phyloP scores from a whole-genome alignment of 768 basidiomycete species.

The Lyophyllum shimeji region DNA sequence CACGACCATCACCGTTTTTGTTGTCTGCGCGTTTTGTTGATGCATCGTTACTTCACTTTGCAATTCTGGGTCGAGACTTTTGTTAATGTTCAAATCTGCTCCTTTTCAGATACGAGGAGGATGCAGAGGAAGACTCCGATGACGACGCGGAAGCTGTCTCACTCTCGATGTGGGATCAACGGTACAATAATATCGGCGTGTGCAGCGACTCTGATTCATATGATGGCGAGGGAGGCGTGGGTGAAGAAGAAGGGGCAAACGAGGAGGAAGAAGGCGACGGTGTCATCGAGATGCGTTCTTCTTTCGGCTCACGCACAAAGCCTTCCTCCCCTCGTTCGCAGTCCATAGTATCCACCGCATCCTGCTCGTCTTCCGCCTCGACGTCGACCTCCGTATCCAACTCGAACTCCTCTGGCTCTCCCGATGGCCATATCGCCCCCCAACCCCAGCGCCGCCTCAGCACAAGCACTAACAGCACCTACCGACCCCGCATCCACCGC shows the following conservation, averaged over 20 bases:
- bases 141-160: slow-evolving; percentile 33
- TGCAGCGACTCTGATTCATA: slow-evolving; percentile 42
- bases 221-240: slow-evolving; percentile 27
- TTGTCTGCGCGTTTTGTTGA: background rate
- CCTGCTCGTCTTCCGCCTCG: slow-evolving; percentile 41
- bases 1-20: slow-evolving; percentile 5
- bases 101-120: slow-evolving; percentile 60
- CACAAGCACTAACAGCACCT: slow-evolving; percentile 23
- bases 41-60: background rate
- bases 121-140: slow-evolving; percentile 57
- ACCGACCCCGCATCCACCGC: slow-evolving; percentile 18
- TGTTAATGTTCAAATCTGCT: slow-evolving; percentile 2
- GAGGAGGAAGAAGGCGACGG: slow-evolving; percentile 41
- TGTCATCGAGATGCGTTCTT: slow-evolving; percentile 61
- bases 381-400: slow-evolving; percentile 24
- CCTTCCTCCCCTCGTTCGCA: slow-evolving; percentile 36
- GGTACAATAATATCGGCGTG: slow-evolving; percentile 21
- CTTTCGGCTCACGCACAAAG: slow-evolving; percentile 8
- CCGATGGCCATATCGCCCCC: slow-evolving; percentile 2
- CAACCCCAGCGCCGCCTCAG: slow-evolving; percentile 19
- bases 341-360: slow-evolving; percentile 43
- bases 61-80: background rate
- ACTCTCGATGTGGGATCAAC: slow-evolving; percentile 23
- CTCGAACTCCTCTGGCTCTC: slow-evolving; percentile 23
- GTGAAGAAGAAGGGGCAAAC: slow-evolving; percentile 28